Conservation (phyloP, 345 rosid species). For the Anacardium occidentale region DNA sequence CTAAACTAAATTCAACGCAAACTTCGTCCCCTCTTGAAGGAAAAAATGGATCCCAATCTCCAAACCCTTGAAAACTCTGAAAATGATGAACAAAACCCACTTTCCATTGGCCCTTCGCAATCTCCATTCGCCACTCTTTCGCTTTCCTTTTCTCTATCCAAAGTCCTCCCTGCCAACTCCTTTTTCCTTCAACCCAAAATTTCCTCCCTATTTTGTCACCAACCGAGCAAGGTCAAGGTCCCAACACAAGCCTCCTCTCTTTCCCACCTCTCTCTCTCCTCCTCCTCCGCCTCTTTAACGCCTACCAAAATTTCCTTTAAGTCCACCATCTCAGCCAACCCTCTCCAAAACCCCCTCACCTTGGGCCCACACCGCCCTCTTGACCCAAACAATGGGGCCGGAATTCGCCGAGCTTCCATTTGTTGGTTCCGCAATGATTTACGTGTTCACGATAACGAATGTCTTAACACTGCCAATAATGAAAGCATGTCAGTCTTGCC, state of each 20-base stretch:
- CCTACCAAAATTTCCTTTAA: conserved; percentile 62
- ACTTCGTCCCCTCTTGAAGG: background rate
- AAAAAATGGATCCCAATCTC: conserved; percentile 48
- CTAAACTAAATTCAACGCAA: background rate
- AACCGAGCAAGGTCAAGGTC: conserved; percentile 62
- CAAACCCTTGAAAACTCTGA: conserved; percentile 36
- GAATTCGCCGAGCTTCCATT: conserved; percentile 75
- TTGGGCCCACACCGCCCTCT: conserved; percentile 82
- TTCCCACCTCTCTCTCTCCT: conserved; percentile 51
- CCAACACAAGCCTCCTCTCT: conserved; percentile 70
- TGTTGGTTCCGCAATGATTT: conserved; percentile 97
- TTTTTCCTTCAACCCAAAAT: conserved; percentile 56
- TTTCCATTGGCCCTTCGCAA: conserved; percentile 35
- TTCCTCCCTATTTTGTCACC: conserved; percentile 36
- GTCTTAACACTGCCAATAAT: conserved; percentile 71
- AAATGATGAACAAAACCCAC: conserved; percentile 28
- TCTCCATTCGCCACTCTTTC: conserved; percentile 67
- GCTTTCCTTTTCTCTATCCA: conserved; percentile 49
- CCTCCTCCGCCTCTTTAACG: conserved; percentile 32
- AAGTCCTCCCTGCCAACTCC: conserved; percentile 38
- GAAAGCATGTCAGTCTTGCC: conserved; percentile 87
- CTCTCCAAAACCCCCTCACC: conserved; percentile 78
- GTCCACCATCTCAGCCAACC: conserved; percentile 79
- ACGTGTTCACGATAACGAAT: conserved; percentile 91
- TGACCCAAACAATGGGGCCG: conserved; percentile 84